Evolutionary conservation across 176 grass and related monocot genomes (phyloP), one percentile per base, ranked within the genome.

Genomic region (Cymbopogon citratus): DNA sequence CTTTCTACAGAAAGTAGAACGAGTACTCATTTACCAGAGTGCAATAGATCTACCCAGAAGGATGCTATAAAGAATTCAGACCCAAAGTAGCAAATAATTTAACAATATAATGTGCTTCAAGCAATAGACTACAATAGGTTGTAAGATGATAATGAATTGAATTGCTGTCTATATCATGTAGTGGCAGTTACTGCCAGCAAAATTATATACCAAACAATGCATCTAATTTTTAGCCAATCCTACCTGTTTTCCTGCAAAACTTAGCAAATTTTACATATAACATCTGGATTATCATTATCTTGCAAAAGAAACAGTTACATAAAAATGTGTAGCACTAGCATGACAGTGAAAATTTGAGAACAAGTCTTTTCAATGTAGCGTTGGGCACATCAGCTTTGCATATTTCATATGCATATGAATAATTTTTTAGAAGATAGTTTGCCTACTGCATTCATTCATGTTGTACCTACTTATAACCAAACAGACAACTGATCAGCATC

Each of bases 1-100:
- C 69, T 88, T 87, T 99, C 96, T 99, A 78, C 36, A 64, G 7
- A 1, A 85, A 82, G 21, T 60, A 29, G 5, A 43, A 40, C 83
- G 25, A 13, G 33, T 36, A 74, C 44, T 79, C 9, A 85, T 75
- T 75, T 79, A 61, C 3, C 24, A 78, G n/a, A 74, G 60, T 13
- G 38, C 43, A 28, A 76, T 52, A 72, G 66, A 73, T 49, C 36
- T 28, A 21, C 34, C 12, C 43, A 45, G 9, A 45, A 45, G 43
- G 43, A 45, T 14, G 43, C 12, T 44, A 41, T 12, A 45, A 12
- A 45, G 43, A 45, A 45, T 45, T 14, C 12, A 14, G 12, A 45
- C 43, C 43, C 43, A 45, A 45, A 45, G 3, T 45, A 14, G 12
- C 43, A 45, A 45, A 14, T 45, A 45, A 45, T 13, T 45, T 45